These are phyloP conservation scores for Phytopythium delawarense DNA, from an alignment of 352 stramenopile genomes.

Conservation along the genomic window DNA sequence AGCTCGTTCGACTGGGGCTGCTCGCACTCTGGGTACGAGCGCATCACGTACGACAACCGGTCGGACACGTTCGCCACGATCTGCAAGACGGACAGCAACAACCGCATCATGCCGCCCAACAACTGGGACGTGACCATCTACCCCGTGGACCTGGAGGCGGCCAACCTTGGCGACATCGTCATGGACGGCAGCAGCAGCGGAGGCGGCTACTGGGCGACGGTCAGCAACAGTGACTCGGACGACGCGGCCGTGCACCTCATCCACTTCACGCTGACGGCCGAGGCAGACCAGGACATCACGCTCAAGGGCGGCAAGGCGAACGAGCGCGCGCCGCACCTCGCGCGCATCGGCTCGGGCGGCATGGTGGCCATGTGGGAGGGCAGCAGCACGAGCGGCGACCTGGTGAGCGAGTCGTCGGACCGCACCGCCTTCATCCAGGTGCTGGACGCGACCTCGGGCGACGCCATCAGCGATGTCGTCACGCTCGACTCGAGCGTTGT, in stretches of 20 bases:
- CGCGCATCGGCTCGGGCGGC: conserved; percentile 30
- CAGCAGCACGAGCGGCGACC: conserved; percentile 29
- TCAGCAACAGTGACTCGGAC: conserved; percentile 44
- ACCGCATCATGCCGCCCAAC: conserved; percentile 63
- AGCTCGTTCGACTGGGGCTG: conserved; percentile 57
- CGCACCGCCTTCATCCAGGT: conserved; percentile 53
- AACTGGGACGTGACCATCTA: conserved; percentile 52
- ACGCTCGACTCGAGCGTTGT: conserved; percentile 36
- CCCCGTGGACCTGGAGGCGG: conserved; percentile 38
- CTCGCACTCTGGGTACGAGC: conserved; percentile 59
- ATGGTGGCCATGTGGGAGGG: conserved; percentile 52
- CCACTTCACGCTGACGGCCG: conserved; percentile 45
- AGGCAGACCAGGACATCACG: conserved; percentile 41
- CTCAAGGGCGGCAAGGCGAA: conserved; percentile 45
- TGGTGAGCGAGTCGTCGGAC: conserved; percentile 14
- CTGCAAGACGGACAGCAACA: conserved; percentile 69
- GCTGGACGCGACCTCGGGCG: conserved; percentile 31
- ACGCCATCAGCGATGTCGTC: conserved; percentile 37
- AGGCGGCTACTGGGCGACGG: conserved; percentile 59
- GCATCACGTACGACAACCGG: conserved; percentile 48
- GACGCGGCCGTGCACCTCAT: conserved; percentile 56
- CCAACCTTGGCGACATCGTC: conserved; percentile 53
- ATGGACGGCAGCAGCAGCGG: conserved; percentile 18
- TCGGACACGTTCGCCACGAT: conserved; percentile 41
- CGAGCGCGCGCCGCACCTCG: conserved; percentile 46